Base-by-base conservation (phyloP, 345 rosid genomes). In the Geranium brycei region DNA sequence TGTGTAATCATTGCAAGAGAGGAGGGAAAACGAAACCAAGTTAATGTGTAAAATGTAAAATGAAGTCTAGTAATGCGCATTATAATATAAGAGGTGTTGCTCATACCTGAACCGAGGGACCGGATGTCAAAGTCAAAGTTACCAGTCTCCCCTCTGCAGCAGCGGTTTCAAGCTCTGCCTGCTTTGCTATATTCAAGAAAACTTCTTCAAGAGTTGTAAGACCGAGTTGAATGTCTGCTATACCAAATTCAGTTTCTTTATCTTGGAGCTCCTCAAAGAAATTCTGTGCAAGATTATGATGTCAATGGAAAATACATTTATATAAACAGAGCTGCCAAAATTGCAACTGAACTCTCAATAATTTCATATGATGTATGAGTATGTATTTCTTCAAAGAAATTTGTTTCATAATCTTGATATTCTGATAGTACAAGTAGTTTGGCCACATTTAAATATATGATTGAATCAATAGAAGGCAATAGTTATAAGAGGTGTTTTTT, bases 151-250 rank as follows among this genome's bases (percentile, higher is more conserved):
- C 87, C 62, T 92, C 98, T 5, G 85, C 83, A 1, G 91, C 83
- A 66, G 98, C 98, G 51, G 67, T 84, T 80, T 92, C 98, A 13
- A 92, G 81, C 71, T 92, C 98, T 19, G 98, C 98, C 72, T 85
- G 82, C 78, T 77, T 81, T 31, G 96, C 98, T n/a, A 92, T 92
- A 64, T 89, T 89, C 62, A 92, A 78, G 87, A 89, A 92, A 61
- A 92, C 96, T 78, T 92, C 96, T 80, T 89, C 98, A 1, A 92
- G 93, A n/a, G 96, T 89, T 19, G 98, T 71, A 7, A 92, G 92
- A 62, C 96, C 87, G 18, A 89, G 89, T 67, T 92, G 98, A 69
- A 92, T 81, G 69, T 92, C 96, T 17, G 89, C 72, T 69, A 92
- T 83, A 53, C 87, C 82, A 55, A 87, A 83, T 62, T 86, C 91